Evolutionary conservation across 768 basidiomycete species (phyloP), one percentile per base, ranked within the genome.

Genomic region (Boletus sp.): DNA sequence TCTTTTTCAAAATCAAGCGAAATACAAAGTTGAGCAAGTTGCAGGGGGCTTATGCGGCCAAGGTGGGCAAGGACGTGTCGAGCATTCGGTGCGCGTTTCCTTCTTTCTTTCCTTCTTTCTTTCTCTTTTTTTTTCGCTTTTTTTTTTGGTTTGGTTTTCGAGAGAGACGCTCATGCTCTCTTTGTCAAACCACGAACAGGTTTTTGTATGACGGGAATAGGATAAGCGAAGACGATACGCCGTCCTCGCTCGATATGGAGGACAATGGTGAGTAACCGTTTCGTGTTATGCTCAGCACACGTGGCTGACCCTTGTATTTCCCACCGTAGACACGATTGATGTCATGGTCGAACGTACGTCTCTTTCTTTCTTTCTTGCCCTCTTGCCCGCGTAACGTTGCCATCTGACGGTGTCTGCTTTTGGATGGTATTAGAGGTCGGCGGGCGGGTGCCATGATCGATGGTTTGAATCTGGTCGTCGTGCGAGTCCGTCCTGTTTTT

Each of bases 1-100:
- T 96, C 27, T 96, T 89, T 74, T 97, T 97, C 82, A 96, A 97
- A 81, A 95, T 97, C 75, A 97, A 95, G 76, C 83, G 88, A 66
- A 89, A 81, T 72, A 95, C 93, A 41, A 93, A 88, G 77, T 74
- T 97, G 62, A 89, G 84, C 79, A 97, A 96, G 77, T 82, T 96
- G 25, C 90, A 93, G 69, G 89, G 84, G 56, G 93, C 93, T 41
- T 97, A 97, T 72, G 93, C 93, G 51, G 83, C 78, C 69, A 93
- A 94, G 67, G 92, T 96, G 15, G 93, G 93, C 54, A 93, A 93
- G 72, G 92, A 95, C 60, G 87, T 93, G 19, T 61, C 67, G 59
- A 89, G 85, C 65, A 94, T 97, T 66, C 88, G 93, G 93, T 96
- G 61, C 64, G 88, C 40, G n/a, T 45, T 9, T 30, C 25, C 10